These are phyloP conservation scores for Aureobasidium zeae DNA, from an alignment of 2,329 filamentous ascomycete species.

Conservation along the genomic window DNA sequence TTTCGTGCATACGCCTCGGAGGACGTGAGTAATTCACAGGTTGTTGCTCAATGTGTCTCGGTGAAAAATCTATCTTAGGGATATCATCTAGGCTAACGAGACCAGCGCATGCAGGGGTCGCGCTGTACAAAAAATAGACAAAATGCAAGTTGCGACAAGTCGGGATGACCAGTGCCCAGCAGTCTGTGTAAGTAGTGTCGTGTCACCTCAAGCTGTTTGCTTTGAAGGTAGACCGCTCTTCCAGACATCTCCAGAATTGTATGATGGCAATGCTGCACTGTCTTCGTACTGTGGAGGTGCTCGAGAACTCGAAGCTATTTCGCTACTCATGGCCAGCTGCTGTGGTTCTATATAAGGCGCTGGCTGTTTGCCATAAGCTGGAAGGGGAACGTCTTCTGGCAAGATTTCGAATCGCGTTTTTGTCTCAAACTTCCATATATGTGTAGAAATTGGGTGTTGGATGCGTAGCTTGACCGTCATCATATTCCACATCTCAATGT, in stretches of 20 bases:
- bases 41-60: too few species aligned
- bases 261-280: background rate
- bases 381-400: background rate
- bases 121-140: too few species aligned
- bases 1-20: too few species aligned
- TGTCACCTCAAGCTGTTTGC: too few species aligned
- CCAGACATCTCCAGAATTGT: conserved; percentile 1
- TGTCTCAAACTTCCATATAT: background rate
- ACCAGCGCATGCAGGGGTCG: too few species aligned
- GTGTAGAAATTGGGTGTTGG: background rate
- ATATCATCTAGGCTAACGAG: too few species aligned
- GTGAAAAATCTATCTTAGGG: too few species aligned
- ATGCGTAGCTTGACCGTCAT: background rate
- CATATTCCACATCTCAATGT: background rate
- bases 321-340: background rate
- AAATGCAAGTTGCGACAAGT: too few species aligned
- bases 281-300: background rate
- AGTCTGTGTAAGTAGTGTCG: too few species aligned
- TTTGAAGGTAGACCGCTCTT: background rate
- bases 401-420: conserved; percentile 1
- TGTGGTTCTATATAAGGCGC: background rate
- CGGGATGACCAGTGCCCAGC: too few species aligned
- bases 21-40: too few species aligned
- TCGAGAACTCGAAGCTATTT: background rate
- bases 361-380: background rate